A percentile compares a stretch with the other conserved stretches of the same genome.
Evolutionary conservation across 1,139 yeast species (phyloP).

Genomic region (Arxiozyma telluris): DNA sequence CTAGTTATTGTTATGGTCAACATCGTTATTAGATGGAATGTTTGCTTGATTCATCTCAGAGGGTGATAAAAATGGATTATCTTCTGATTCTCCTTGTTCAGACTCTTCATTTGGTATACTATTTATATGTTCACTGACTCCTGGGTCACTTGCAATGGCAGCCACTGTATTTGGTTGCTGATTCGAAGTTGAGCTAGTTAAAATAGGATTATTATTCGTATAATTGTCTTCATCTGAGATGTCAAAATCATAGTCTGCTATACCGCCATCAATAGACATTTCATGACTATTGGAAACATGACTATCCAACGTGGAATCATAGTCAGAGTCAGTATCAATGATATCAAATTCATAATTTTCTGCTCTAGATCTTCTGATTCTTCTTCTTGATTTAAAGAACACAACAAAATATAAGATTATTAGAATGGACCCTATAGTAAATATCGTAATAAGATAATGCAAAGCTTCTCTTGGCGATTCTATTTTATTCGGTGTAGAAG

Average conservation of each 20-base stretch:
- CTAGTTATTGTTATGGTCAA: background rate
- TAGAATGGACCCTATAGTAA: conserved; percentile 51
- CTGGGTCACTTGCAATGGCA: background rate
- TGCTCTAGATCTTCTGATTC: conserved; percentile 52
- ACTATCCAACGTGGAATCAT: conserved; percentile 25
- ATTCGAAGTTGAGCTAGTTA: background rate
- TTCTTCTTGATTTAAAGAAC: conserved; percentile 38
- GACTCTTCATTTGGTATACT: conserved; percentile 2
- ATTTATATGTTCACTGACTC: background rate
- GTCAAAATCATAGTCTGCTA: conserved; percentile 29
- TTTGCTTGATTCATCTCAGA: background rate
- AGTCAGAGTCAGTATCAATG: conserved; percentile 45
- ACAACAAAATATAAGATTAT: conserved; percentile 46
- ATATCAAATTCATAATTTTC: conserved; percentile 75
- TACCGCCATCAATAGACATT: conserved; percentile 13
- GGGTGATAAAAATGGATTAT: background rate
- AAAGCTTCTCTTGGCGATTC: conserved; percentile 19
- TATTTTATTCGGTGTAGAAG: conserved; percentile 15
- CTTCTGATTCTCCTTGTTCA: conserved; percentile 10
- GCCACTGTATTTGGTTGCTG: background rate
- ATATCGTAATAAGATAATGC: conserved; percentile 48
- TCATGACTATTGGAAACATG: conserved; percentile 10
- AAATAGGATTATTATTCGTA: background rate
- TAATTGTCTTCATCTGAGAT: conserved; percentile 26
- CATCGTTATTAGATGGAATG: background rate